Base-by-base conservation (phyloP, 208 protist genomes). In the Strigomonas galati region DNA sequence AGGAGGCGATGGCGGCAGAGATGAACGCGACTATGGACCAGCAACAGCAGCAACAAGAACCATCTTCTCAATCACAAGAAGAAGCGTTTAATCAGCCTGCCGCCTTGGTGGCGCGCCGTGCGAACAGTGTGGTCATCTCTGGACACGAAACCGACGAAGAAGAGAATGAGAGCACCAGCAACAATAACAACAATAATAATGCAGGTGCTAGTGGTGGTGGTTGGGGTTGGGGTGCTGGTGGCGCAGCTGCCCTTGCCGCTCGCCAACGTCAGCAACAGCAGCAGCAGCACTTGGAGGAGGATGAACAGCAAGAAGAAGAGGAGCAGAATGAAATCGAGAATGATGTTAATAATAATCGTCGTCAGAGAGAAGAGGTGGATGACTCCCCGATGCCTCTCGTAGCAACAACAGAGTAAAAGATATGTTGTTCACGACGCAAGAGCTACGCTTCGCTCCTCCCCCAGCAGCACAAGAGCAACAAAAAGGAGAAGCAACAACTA, bases 11-110 rank as follows among this genome's bases (percentile, higher is more conserved):
- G 44, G 31, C 48, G 19, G 23, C 26, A 5, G 21, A 60, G 23
- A 19, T 28, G 28, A 27, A 58, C 35, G n/a, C 56, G 30, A 44
- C 30, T 32, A 14, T 35, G 23, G 32, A 62, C 31, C 56, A 71
- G 19, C 43, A 71, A 62, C 46, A 62, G 4, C 5, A 71, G 24
- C 28, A 71, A 19, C 21, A 32, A 7, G 21, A 69, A n/a, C 44
- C 6, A 3, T 5, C 9, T 4, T 3, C 3, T 4, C 44, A 51
- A 17, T 3, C 44, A 17, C 10, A 51, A 17, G 44, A 14, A 51
- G 35, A 40, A 10, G 35, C 10, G 35, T 10, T 40, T 10, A 40
- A 40, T 10, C 7, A 40, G 35, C 35, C 35, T 4, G 35, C 35
- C 7, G 7, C 35, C 4, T 10, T 40, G 7, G 35, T 40, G 35